Evolutionary conservation across 2,329 filamentous ascomycete species (phyloP).

Genomic region (Aspergillus phoenicis): DNA sequence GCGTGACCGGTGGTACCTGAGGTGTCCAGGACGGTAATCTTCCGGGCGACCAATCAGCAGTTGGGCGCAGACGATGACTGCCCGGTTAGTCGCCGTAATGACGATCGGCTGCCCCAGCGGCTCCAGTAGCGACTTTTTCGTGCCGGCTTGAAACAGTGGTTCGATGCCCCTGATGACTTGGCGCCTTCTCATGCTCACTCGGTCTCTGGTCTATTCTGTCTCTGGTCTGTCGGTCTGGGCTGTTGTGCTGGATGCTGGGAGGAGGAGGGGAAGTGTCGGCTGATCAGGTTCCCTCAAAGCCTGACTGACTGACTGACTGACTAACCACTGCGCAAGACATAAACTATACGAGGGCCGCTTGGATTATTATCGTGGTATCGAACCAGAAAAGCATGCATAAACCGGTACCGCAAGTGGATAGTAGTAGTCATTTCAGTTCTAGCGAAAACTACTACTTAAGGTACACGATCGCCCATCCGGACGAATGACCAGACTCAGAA

Average conservation of each 20-base stretch:
- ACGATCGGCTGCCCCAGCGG: slow-evolving; percentile 21
- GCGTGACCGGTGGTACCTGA: slow-evolving; percentile 5
- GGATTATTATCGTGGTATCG: no score
- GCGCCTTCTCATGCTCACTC: slow-evolving; percentile 8
- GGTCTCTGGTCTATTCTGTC: background rate
- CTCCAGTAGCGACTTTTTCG: slow-evolving; percentile 15
- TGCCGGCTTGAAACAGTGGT: slow-evolving; percentile 21
- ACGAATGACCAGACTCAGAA: background rate
- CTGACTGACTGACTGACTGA: no score
- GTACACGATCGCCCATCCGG: background rate
- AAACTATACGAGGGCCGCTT: no score
- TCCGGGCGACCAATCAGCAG: slow-evolving; percentile 7
- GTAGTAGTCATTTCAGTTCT: no score
- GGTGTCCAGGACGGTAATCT: slow-evolving; percentile 10
- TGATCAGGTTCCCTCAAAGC: no score
- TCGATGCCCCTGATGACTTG: slow-evolving; percentile 21
- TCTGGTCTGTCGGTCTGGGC: slow-evolving; percentile 4
- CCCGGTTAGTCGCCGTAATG: slow-evolving; percentile 16
- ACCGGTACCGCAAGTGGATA: no score
- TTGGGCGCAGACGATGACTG: slow-evolving; percentile 3
- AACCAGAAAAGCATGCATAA: no score
- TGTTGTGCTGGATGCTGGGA: background rate
- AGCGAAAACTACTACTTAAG: background rate
- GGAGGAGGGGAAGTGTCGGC: no score
- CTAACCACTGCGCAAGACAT: no score